These are phyloP conservation scores for Pestalotiopsis sp. DNA, from an alignment of 2,329 filamentous ascomycete species.

Conservation along the genomic window DNA sequence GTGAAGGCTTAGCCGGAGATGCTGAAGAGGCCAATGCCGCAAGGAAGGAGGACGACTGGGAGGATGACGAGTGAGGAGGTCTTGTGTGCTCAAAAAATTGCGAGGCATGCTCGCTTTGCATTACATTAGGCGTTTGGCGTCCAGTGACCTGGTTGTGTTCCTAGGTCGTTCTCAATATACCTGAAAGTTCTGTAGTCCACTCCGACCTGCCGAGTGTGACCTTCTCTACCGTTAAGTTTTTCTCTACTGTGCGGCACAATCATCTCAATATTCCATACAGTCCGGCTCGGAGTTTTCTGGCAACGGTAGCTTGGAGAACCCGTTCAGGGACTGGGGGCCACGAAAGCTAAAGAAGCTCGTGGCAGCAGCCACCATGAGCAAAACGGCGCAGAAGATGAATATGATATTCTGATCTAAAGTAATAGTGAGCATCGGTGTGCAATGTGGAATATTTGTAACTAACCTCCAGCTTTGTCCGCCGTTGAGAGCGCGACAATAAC, in stretches of 20 bases:
- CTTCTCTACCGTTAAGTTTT: neutral
- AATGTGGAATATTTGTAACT: slow-evolving; percentile 1
- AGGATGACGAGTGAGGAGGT: slow-evolving; percentile 3
- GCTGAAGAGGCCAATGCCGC: slow-evolving; percentile 52
- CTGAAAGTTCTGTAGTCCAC: neutral
- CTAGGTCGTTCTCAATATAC: neutral
- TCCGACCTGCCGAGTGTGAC: neutral
- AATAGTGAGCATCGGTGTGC: neutral
- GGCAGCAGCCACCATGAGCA: slow-evolving; percentile 25
- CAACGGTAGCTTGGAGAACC: neutral
- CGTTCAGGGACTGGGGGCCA: neutral
- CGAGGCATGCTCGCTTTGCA: slow-evolving; percentile 2
- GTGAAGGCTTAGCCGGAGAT: slow-evolving; percentile 52
- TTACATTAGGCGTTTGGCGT: slow-evolving; percentile 4
- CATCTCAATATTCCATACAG: neutral
- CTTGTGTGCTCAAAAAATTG: neutral
- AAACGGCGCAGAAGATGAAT: slow-evolving; percentile 24
- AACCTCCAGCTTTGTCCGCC: slow-evolving; percentile 31
- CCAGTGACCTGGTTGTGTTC: neutral
- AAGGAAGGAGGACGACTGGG: slow-evolving; percentile 46
- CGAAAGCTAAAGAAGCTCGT: slow-evolving; percentile 17
- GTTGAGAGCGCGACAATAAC: slow-evolving; percentile 50
- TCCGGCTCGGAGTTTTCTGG: neutral
- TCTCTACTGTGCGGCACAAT: neutral
- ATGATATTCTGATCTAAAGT: slow-evolving; percentile 19